Base-by-base conservation (phyloP, 2,329 filamentous ascomycete species). In the Stachybotrys elegans region DNA sequence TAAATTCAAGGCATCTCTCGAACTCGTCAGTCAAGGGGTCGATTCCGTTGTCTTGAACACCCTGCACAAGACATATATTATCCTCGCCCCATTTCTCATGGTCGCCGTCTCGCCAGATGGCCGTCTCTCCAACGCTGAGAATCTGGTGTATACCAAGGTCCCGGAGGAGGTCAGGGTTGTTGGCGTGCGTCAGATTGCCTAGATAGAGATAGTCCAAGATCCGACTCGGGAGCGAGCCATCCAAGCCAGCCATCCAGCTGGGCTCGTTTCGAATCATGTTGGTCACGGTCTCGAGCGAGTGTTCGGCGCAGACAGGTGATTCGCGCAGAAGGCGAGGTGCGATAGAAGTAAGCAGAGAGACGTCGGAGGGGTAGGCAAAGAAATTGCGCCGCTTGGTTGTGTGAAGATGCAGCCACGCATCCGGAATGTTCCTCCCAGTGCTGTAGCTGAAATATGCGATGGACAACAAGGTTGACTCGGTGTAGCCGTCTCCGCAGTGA, bases 41-140 rank as follows among this genome's bases (percentile, higher is more conserved):
- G 48, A 97, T 93, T 5, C 93, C 93, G 58, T 98, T 98, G 59
- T 98, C 93, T 60, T 97, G 93, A 6, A 98, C 88, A 13, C 85
- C 80, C 58, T 92, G 83, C 25, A 98, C 79, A 54, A 84, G 78
- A 59, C 93, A 81, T 16, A 95, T 69, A 52, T 94, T 93, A 27
- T 92, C 84, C 11, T 68, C 56, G 0, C 86, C 87, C 88, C 90
- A 95, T 39, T 72, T 69, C 27, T 86, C 79, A 41, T 81, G 68
- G 46, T 88, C 79, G 4, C 81, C 79, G 20, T 86, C 80, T 4
- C 76, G 75, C 93, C 93, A 97, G 51, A 80, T 81, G 2, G 93
- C 80, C 3, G 83, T 83, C 69, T 98, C 93, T 3, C 93, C 93
- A 22, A 98, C 90, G 55, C 91, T 96, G 22, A 98, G 72, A 35